A percentile compares a stretch with the other conserved stretches of the same genome.
phyloP scores from a whole-genome alignment of 106 monocot genomes.

The Dactylorhiza incarnata region DNA sequence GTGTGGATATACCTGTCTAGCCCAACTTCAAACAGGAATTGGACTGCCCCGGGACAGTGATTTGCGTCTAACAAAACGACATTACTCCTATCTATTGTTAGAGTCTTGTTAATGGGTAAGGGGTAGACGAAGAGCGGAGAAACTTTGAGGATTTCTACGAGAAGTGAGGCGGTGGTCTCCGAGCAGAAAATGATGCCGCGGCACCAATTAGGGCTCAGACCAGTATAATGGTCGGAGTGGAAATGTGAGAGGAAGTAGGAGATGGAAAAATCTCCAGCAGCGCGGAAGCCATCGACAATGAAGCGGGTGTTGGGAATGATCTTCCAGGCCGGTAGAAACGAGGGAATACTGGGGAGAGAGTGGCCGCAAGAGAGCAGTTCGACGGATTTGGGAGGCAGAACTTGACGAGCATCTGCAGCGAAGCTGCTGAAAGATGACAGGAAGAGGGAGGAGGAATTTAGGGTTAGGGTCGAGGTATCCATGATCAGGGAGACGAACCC shows the following conservation, averaged over 20 bases:
- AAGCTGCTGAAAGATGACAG: slow-evolving; percentile 22
- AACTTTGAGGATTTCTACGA: slow-evolving; percentile 45
- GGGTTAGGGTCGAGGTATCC: slow-evolving; percentile 33
- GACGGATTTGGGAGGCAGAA: slow-evolving; percentile 25
- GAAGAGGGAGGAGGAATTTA: slow-evolving; percentile 53
- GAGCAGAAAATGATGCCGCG: slow-evolving; percentile 79
- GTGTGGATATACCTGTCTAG: slow-evolving; percentile 68
- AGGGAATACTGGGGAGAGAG: slow-evolving; percentile 45
- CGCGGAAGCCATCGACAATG: slow-evolving; percentile 74
- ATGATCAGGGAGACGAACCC: slow-evolving; percentile 5
- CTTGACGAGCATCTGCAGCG: slow-evolving; percentile 9
- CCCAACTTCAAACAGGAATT: slow-evolving; percentile 64
- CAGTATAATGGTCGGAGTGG: slow-evolving; percentile 90
- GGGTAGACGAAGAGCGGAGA: slow-evolving; percentile 45
- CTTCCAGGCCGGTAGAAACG: slow-evolving; percentile 35
- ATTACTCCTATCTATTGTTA: slow-evolving; percentile 57
- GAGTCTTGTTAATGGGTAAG: slow-evolving; percentile 29
- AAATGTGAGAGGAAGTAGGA: slow-evolving; percentile 96
- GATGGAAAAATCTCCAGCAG: slow-evolving; percentile 67
- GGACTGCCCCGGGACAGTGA: slow-evolving; percentile 91
- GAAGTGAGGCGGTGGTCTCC: slow-evolving; percentile 53
- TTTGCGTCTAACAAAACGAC: slow-evolving; percentile 71
- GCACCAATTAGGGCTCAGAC: slow-evolving; percentile 56
- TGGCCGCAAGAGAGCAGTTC: slow-evolving; percentile 24
- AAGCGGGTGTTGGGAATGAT: slow-evolving; percentile 74